These are phyloP conservation scores for Elongisporangium prolatum DNA, from an alignment of 352 stramenopile species.

Conservation along the genomic window DNA sequence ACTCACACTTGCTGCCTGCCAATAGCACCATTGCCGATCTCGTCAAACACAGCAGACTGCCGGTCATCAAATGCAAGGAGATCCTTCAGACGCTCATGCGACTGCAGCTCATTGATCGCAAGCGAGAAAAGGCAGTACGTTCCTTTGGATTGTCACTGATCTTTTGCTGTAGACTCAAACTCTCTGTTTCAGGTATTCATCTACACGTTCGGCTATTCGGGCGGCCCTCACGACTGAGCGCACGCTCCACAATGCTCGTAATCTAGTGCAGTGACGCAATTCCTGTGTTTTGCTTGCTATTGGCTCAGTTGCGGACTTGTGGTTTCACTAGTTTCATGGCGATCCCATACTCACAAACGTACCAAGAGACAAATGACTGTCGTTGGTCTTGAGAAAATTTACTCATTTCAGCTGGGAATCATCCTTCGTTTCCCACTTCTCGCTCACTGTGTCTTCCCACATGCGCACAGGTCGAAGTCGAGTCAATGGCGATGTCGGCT, in stretches of 20 bases:
- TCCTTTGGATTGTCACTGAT: background rate
- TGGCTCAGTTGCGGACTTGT: too few relatives aligned
- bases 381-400: too few relatives aligned
- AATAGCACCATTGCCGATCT: constrained; percentile 75
- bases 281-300: too few relatives aligned
- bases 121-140: constrained; percentile 66
- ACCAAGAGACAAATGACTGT: too few relatives aligned
- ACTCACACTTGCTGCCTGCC: background rate
- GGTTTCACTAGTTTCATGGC: too few relatives aligned
- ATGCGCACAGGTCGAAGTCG: constrained; percentile 30
- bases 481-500: constrained; percentile 38
- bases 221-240: background rate
- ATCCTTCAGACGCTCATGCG: constrained; percentile 87
- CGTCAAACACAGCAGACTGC: constrained; percentile 70
- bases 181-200: constrained; percentile 45
- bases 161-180: background rate
- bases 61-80: constrained; percentile 85
- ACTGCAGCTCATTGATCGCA: constrained; percentile 71
- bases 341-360: too few relatives aligned
- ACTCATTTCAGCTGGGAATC: constrained; percentile 58
- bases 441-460: constrained; percentile 62
- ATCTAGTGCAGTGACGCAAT: background rate
- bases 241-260: background rate
- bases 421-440: constrained; percentile 68
- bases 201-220: constrained; percentile 49